Conservation (phyloP, 805 yeast genomes). For the Lipomyces kockii region DNA sequence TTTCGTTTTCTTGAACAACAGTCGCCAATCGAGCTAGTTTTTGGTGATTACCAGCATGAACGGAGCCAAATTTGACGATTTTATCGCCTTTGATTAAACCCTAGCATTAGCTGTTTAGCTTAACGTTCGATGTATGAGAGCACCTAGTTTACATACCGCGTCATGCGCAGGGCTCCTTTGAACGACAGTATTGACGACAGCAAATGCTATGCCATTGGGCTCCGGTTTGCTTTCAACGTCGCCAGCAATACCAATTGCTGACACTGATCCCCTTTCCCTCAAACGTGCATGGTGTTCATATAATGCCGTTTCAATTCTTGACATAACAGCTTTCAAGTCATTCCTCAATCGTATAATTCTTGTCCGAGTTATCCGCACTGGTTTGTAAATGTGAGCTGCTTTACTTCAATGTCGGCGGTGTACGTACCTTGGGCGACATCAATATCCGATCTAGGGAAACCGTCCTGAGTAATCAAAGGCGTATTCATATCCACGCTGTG, state of each 20-base stretch:
- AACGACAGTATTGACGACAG: slow-evolving; percentile 56
- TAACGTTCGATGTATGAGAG: slow-evolving; percentile 11
- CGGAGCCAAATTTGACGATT: slow-evolving; percentile 57
- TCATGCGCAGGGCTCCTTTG: slow-evolving; percentile 59
- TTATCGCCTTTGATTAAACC: slow-evolving; percentile 63
- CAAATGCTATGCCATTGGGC: slow-evolving; percentile 55
- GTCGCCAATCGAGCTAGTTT: slow-evolving; percentile 53
- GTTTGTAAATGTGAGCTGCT: neutral
- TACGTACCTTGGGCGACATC: slow-evolving; percentile 63
- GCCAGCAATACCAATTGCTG: neutral
- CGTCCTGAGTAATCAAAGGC: slow-evolving; percentile 68
- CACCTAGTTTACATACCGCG: slow-evolving; percentile 43
- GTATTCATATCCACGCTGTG: slow-evolving; percentile 67
- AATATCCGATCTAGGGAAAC: slow-evolving; percentile 83
- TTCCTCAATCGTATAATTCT: slow-evolving; percentile 70
- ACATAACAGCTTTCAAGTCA: slow-evolving; percentile 61
- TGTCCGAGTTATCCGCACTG: slow-evolving; percentile 62
- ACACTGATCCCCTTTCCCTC: slow-evolving; percentile 2
- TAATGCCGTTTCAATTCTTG: slow-evolving; percentile 54
- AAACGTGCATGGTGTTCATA: slow-evolving; percentile 49
- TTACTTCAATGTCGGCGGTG: neutral
- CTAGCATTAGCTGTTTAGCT: slow-evolving; percentile 33
- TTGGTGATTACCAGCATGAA: slow-evolving; percentile 61
- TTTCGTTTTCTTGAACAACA: slow-evolving; percentile 51
- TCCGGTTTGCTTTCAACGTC: neutral